These are phyloP conservation scores for Mortierella sp. DNA, from an alignment of 371 early-diverging fungal species.

Conservation along the genomic window DNA sequence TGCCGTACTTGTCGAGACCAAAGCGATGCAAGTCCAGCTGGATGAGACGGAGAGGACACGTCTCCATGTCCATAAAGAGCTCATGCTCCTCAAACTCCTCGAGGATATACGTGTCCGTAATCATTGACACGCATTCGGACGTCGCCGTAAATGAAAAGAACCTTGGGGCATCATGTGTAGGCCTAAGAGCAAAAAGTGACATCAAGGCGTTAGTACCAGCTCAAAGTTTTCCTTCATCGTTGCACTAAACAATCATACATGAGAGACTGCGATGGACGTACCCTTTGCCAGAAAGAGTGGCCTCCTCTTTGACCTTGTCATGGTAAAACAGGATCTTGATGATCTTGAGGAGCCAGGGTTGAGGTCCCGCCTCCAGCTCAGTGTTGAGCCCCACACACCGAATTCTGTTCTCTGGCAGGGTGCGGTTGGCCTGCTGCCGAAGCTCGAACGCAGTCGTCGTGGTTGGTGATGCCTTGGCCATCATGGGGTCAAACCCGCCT, in stretches of 20 bases:
- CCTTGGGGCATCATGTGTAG: constrained; percentile 45
- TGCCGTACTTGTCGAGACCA: constrained; percentile 78
- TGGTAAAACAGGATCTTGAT: constrained; percentile 78
- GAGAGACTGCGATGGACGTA: background rate
- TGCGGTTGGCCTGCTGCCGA: constrained; percentile 53
- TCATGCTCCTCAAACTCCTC: constrained; percentile 72
- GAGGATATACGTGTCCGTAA: constrained; percentile 73
- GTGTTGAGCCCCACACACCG: constrained; percentile 76
- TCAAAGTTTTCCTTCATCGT: background rate
- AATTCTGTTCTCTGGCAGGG: constrained; percentile 65
- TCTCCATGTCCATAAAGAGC: constrained; percentile 69
- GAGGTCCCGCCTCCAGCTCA: constrained; percentile 39
- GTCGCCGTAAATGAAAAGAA: constrained; percentile 83
- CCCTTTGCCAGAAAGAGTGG: constrained; percentile 21
- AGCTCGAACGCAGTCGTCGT: constrained; percentile 43
- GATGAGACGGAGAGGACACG: constrained; percentile 73
- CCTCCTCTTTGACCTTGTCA: constrained; percentile 60
- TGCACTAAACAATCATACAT: background rate
- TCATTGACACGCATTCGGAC: constrained; percentile 78
- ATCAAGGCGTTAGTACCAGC: background rate
- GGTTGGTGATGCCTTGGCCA: constrained; percentile 31
- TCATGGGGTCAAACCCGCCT: background rate
- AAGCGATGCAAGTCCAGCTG: constrained; percentile 79
- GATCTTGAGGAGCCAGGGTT: constrained; percentile 73
- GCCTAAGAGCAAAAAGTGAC: background rate